Evolutionary conservation across 2,329 filamentous ascomycete species (phyloP).

Genomic region (Alternaria arbusti): DNA sequence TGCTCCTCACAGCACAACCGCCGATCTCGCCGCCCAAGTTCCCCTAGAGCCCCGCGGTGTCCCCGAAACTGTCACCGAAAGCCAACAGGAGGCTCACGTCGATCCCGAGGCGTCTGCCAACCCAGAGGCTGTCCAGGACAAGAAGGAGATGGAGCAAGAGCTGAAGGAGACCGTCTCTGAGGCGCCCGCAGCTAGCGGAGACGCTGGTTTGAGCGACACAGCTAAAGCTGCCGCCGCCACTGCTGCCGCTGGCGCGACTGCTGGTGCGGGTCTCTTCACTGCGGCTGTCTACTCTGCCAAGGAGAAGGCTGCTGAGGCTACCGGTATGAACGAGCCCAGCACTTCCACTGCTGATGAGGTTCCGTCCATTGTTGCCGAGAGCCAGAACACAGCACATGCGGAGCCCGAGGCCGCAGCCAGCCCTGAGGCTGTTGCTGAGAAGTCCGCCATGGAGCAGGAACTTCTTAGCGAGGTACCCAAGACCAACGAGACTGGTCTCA

Average conservation of each 20-base stretch:
- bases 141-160: constrained; percentile 74
- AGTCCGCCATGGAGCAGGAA: constrained; percentile 74
- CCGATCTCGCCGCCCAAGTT: constrained; percentile 53
- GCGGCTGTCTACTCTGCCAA: constrained; percentile 40
- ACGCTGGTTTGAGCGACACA: constrained; percentile 18
- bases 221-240: constrained; percentile 25
- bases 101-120: constrained; percentile 73
- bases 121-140: constrained; percentile 70
- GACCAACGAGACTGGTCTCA: constrained; percentile 49
- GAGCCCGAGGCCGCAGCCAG: constrained; percentile 71
- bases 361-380: constrained; percentile 71
- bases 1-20: constrained; percentile 54
- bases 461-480: constrained; percentile 55
- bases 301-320: constrained; percentile 45
- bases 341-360: constrained; percentile 46
- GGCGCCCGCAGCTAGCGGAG: constrained; percentile 38
- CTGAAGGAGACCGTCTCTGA: constrained; percentile 71
- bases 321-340: constrained; percentile 47
- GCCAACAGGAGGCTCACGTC: constrained; percentile 69
- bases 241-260: constrained; percentile 48
- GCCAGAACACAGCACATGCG: constrained; percentile 68
- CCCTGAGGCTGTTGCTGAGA: constrained; percentile 70
- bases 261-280: constrained; percentile 50
- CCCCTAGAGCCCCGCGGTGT: constrained; percentile 53
- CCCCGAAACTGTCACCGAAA: constrained; percentile 72